Evolutionary conservation across 129 eudicot genomes (phyloP), one percentile per base, ranked within the genome.

Genomic region (Flaveria robusta): DNA sequence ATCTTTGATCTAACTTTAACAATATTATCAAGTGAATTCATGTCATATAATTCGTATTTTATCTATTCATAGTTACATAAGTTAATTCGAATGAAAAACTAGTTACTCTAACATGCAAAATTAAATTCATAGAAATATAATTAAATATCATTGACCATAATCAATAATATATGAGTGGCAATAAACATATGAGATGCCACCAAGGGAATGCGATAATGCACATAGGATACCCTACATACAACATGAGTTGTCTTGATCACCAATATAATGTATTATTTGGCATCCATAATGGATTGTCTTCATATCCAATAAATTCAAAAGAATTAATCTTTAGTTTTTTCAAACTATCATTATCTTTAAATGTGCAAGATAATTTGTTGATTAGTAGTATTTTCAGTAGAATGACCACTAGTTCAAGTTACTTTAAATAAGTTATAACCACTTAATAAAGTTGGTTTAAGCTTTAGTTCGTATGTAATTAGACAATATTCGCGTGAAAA

Each of bases 161-260:
- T 27, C 67, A 62, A 62, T 62, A 62, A 27, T 62, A 62, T 62
- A 62, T 26, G 20, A 26, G 0, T 23, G 20, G 4, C 55, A 58
- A 58, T 74, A 62, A 26, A 22, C 24, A 14, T 67, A 54, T 23
- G 45, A 62, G 65, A 70, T 70, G 71, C 52, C 62, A 58, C 43
- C 71, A 15, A 79, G 69, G 64, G 77, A 34, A 71, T 71, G 82
- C 60, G 62, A 70, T 62, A 75, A 81, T 68, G 71, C 77, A 47
- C 62, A 60, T 46, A 63, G 79, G 82, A 37, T 70, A 15, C 82
- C 82, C 82, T 77, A 77, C 79, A 64, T 42, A 55, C 39, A 55
- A 77, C 78, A 77, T 77, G 86, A 69, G 72, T 77, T 77, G 86
- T 82, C 86, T 82, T 77, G 47, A 82, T 82, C 72, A 69, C 68